phyloP scores from a whole-genome alignment of 1,139 yeast genomes.

The Suhomyces coccinellae region DNA sequence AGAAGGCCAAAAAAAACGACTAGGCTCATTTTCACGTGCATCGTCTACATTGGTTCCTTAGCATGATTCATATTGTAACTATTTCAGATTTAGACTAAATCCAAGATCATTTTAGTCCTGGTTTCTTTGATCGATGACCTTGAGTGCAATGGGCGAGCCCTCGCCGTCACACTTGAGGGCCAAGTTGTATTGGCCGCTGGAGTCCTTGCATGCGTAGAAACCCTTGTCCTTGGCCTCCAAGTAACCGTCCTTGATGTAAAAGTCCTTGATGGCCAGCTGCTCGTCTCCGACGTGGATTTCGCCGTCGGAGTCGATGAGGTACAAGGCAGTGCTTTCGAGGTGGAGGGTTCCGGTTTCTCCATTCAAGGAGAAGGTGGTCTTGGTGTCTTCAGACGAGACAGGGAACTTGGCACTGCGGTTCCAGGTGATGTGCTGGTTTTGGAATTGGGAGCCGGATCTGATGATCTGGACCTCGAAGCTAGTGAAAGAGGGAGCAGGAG shows the following conservation, averaged over 20 bases:
- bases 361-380: constrained; percentile 4
- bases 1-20: constrained; percentile 7
- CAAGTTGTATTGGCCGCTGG: constrained; percentile 3
- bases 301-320: background rate
- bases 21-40: background rate
- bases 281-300: constrained; percentile 21
- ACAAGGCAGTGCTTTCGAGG: constrained; percentile 1
- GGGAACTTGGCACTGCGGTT: background rate
- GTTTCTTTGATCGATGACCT: constrained; percentile 5
- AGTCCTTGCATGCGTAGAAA: constrained; percentile 9
- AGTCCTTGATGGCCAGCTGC: constrained; percentile 4
- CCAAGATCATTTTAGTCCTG: background rate
- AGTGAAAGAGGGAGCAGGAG: constrained; percentile 24
- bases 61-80: background rate
- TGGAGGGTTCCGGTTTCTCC: constrained; percentile 4
- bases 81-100: background rate
- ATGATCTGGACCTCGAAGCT: constrained; percentile 14
- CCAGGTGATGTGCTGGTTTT: constrained; percentile 1
- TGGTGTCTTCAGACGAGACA: background rate
- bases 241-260: constrained; percentile 7
- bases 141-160: constrained; percentile 14
- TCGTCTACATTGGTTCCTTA: no score
- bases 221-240: constrained; percentile 4
- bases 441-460: constrained; percentile 8
- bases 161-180: constrained; percentile 5